Conservation (phyloP, 148 eudicot species). For the Chenopodium quinoa region DNA sequence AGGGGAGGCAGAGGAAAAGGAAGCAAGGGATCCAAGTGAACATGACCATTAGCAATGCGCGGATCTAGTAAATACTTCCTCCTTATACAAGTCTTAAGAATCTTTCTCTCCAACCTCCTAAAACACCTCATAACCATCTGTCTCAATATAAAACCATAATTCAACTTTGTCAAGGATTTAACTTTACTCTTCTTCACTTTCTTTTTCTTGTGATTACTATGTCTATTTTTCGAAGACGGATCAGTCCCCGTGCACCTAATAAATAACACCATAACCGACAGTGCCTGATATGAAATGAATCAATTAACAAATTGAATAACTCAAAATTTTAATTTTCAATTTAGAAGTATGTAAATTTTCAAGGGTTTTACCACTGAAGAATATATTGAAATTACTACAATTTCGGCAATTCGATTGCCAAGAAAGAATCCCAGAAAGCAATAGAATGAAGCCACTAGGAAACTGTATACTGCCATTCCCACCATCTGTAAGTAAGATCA, state of each 20-base stretch:
- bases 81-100: conserved; percentile 64
- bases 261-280: conserved; percentile 57
- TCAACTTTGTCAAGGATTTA: conserved; percentile 34
- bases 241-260: conserved; percentile 72
- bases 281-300: conserved; percentile 46
- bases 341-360: background rate
- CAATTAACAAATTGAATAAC: too few relatives aligned
- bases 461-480: conserved; percentile 61
- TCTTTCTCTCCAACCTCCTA: conserved; percentile 68
- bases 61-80: conserved; percentile 80
- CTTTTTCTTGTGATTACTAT: conserved; percentile 44
- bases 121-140: conserved; percentile 50
- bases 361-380: conserved; percentile 48
- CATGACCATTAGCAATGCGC: conserved; percentile 28
- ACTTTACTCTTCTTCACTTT: conserved; percentile 29
- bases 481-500: conserved; percentile 50
- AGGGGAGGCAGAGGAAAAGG: conserved; percentile 55
- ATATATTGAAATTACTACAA: conserved; percentile 48
- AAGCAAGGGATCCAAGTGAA: conserved; percentile 66
- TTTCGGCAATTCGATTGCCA: conserved; percentile 63
- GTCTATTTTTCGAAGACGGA: conserved; percentile 67
- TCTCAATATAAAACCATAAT: conserved; percentile 55
- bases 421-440: conserved; percentile 75
- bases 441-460: conserved; percentile 65
- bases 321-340: background rate